These are phyloP conservation scores for Plasmodium reichenowi DNA, from an alignment of 169 alveolate genomes.

Conservation along the genomic window DNA sequence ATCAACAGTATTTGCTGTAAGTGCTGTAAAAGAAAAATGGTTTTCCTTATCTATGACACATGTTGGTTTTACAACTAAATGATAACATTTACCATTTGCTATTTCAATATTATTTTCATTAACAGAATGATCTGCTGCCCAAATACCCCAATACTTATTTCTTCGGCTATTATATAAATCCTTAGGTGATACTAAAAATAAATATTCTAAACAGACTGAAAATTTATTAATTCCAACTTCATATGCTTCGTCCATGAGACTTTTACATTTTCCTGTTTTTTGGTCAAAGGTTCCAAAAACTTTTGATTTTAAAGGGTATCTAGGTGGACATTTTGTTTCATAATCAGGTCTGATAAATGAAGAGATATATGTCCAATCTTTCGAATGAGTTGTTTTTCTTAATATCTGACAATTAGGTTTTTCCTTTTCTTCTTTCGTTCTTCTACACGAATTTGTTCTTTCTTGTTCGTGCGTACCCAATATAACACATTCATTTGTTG, in stretches of 20 bases:
- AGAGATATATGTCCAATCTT: conserved; percentile 71
- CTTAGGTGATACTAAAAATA: conserved; percentile 13
- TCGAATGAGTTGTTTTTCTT: conserved; percentile 27
- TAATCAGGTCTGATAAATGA: conserved; percentile 75
- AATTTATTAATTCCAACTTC: not conserved
- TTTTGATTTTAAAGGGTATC: conserved; percentile 51
- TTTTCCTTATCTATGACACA: conserved; percentile 59
- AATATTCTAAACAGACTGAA: conserved; percentile 49
- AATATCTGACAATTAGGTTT: conserved; percentile 39
- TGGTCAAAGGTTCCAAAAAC: conserved; percentile 60
- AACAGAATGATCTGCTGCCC: conserved; percentile 37
- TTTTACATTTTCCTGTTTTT: conserved; percentile 69
- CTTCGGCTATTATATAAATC: not conserved
- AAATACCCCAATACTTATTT: conserved; percentile 33
- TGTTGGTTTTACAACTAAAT: conserved; percentile 45
- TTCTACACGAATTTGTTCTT: conserved; percentile 25
- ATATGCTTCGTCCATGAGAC: conserved; percentile 15
- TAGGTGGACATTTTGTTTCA: conserved; percentile 75
- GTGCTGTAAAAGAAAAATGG: conserved; percentile 68
- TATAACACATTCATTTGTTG: conserved; percentile 71
- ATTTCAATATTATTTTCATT: conserved; percentile 9
- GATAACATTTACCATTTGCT: conserved; percentile 43
- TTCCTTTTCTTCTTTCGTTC: conserved; percentile 12
- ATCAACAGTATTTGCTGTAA: conserved; percentile 61
- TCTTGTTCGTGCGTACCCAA: conserved; percentile 72